phyloP scores from a whole-genome alignment of 164 flowering plant species.

The Annona cherimola region DNA sequence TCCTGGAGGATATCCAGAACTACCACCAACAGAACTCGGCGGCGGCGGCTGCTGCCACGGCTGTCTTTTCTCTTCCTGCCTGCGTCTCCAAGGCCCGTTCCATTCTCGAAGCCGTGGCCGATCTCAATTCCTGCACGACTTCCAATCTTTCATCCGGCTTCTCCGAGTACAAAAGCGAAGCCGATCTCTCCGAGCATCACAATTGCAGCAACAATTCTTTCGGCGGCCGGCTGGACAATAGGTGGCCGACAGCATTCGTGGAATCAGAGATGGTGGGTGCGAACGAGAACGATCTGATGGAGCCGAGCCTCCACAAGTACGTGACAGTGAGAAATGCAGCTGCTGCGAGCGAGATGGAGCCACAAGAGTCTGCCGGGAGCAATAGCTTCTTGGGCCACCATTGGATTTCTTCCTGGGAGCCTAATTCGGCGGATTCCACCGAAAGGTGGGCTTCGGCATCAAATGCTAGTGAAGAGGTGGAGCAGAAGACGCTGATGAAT shows the following conservation, averaged over 20 bases:
- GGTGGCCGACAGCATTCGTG: too few relatives aligned
- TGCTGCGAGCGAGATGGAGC: conserved; percentile 46
- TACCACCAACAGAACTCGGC: conserved; percentile 61
- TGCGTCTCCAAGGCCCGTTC: conserved; percentile 83
- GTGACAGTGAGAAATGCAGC: conserved; percentile 61
- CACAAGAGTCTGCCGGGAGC: conserved; percentile 81
- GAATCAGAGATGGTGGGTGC: too few relatives aligned
- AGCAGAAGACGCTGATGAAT: neutral
- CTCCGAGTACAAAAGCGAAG: too few relatives aligned
- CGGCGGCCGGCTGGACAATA: too few relatives aligned
- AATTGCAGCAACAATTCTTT: too few relatives aligned
- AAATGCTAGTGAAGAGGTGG: conserved; percentile 10
- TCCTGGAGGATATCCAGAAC: conserved; percentile 82
- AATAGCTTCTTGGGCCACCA: conserved; percentile 55
- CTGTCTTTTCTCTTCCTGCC: conserved; percentile 67
- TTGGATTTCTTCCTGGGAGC: conserved; percentile 66
- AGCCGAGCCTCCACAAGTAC: conserved; percentile 83
- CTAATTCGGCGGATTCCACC: conserved; percentile 69
- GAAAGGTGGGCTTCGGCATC: conserved; percentile 56
- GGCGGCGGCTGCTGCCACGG: too few relatives aligned
- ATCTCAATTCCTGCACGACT: too few relatives aligned
- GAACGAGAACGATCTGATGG: too few relatives aligned
- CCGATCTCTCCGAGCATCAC: too few relatives aligned
- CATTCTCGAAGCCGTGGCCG: conserved; percentile 91
- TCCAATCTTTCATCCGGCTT: too few relatives aligned